Evolutionary conservation across 1,284 basidiomycete genomes (phyloP), one percentile per base, ranked within the genome.

Genomic region (Bjerkandera adusta): DNA sequence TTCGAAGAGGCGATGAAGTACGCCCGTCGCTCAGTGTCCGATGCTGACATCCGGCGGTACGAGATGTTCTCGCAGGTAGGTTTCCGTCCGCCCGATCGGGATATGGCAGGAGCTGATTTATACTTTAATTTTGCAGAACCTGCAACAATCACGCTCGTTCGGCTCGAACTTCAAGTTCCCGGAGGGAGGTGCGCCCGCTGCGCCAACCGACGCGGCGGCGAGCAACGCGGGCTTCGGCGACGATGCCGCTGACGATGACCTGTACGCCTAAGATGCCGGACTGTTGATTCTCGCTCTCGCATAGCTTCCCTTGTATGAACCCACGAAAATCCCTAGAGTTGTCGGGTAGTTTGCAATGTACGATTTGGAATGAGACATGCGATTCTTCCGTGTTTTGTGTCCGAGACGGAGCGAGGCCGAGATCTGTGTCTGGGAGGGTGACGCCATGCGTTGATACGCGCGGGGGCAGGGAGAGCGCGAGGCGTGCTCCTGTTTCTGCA

Each of bases 1-100:
- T 99, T 99, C 59, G 96, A 99, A 72, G 96, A 98, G 72, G 93
- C 95, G 1, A 97, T 97, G 94, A 86, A 86, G 68, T 96, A 81
- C 58, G 90, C 92, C 54, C 86, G 91, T 67, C 85, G 92, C 49
- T 94, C 92, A 5, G 92, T 96, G 44, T 93, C 90, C 11, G 92
- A 95, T 63, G 86, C 89, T 56, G 96, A 98, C 65, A 97, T 99
- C 67, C 84, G 95, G 55, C 83, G 92, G 36, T 96, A 96, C 66
- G 89, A 93, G 76, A 89, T 92, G 83, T 92, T 93, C 63, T 67
- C 90, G 29, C 89, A 88, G 75, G 81, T 84, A 63, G 43, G 72
- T 52, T 47, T 48, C 13, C 7, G 5, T 11, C 10, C 15, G 47
- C 16, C 16, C 8, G 8, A 8, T 30, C 8, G 24, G 32, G 12